Base-by-base conservation (phyloP, 805 yeast species). In the Suhomyces sp. region DNA sequence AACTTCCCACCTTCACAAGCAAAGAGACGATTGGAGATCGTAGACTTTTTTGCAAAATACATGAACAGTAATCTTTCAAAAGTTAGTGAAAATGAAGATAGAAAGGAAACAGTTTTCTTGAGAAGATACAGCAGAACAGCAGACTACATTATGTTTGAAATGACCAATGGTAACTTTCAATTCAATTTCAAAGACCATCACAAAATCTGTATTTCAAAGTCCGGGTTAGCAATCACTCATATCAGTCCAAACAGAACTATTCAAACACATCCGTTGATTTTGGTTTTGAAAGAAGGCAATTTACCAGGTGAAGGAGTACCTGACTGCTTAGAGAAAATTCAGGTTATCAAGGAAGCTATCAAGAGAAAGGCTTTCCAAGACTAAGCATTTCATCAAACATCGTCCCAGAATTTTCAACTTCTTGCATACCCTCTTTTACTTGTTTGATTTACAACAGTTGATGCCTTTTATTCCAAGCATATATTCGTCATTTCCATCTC, bases 101-200 rank as follows among this genome's bases (percentile, higher is more conserved):
- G 84, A 60, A 79, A 80, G 54, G 89, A 84, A 58, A 84, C 83
- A 55, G 86, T 89, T 10, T 91, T 88, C 67, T 77, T 93, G 58
- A 84, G 94, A 74, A 81, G 96, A 61, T 90, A 88, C 66, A 83
- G 90, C 23, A 84, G 98, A 68, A 84, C 86, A 50, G 81, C 84
- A 46, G 86, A 84, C 57, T 90, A 82, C 67, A 90, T 92, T 52
- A 88, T 92, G 96, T 94, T 94, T 74, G 93, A 90, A 68, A 73
- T 94, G 74, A 89, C 96, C 65, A 90, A 91, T 65, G 97, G 97
- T 19, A 86, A 90, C 42, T 84, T 88, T 70, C 99, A 94, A 70
- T 92, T 92, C 74, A 94, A 94, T 72, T 94, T 94, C 73, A 87
- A 87, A 68, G 98, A 94, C 71, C 99, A 94, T 66, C 92, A 88